Evolutionary conservation across 495 filamentous ascomycete genomes (phyloP).

Genomic region (Massariosphaeria phaeospora): DNA sequence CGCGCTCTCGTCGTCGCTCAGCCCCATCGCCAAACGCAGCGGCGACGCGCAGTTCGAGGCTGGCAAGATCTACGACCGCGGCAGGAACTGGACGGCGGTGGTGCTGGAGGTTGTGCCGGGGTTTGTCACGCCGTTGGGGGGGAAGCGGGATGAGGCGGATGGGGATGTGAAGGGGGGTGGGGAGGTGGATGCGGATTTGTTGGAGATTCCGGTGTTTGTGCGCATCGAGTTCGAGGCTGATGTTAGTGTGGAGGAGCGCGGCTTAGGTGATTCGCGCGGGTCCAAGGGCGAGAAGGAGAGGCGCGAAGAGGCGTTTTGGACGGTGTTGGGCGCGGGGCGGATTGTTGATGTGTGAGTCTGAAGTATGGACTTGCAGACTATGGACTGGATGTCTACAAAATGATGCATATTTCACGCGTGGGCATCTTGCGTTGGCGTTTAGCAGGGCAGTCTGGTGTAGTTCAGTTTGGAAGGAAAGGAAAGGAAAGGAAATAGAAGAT

Average conservation of each 20-base stretch:
- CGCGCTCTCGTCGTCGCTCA: slow-evolving; percentile 54
- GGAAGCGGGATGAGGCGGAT: not conserved
- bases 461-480: too few relatives aligned
- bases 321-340: slow-evolving; percentile 75
- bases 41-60: slow-evolving; percentile 56
- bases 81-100: slow-evolving; percentile 90
- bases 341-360: too few relatives aligned
- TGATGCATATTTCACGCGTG: too few relatives aligned
- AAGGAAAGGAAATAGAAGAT: too few relatives aligned
- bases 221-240: slow-evolving; percentile 88
- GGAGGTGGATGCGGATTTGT: slow-evolving; percentile 72
- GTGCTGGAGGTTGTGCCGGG: slow-evolving; percentile 87
- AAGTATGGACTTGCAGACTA: too few relatives aligned
- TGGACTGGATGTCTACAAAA: too few relatives aligned
- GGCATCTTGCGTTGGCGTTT: too few relatives aligned
- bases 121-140: slow-evolving; percentile 21
- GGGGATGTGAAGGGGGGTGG: slow-evolving; percentile 19
- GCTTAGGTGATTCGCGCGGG: slow-evolving; percentile 42
- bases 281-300: slow-evolving; percentile 51
- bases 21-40: slow-evolving; percentile 8
- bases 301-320: slow-evolving; percentile 91
- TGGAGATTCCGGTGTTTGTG: slow-evolving; percentile 93
- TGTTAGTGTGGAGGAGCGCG: slow-evolving; percentile 58
- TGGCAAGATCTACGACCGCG: slow-evolving; percentile 91
- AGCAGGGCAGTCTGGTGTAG: too few relatives aligned